Evolutionary conservation across 2,329 filamentous ascomycete species (phyloP), one percentile per base, ranked within the genome.

Genomic region (Orbilia blumenaviensis): DNA sequence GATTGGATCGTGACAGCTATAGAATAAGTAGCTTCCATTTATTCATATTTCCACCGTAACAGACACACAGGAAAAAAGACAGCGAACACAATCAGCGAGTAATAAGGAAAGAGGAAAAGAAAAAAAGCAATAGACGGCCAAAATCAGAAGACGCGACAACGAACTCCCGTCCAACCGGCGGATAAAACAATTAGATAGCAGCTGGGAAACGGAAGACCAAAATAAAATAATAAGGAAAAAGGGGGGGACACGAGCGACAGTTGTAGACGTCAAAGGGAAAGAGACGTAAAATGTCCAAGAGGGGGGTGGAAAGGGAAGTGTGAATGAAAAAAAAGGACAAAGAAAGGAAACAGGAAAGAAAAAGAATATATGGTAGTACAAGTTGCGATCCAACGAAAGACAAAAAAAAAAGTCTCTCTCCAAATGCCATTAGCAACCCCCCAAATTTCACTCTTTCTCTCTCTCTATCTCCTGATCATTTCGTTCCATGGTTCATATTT

Each of bases 151-250:
- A 66, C 36, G 42, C 23, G 50, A 67, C 48, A 38, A 66, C 58
- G 41, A 74, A 66, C 62, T 66, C 69, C 69, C 69, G 62, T 74
- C 69, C 69, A 73, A 73, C 61, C 54, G 68, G 68, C 67, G 50
- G 58, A 71, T 63, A 71, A 54, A n/a, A 63, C 61, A 56, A 66
- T 38, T 41, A 50, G 27, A 56, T 41, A 41, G 36, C 63, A 66
- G 29, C 32, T 23, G 48, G 48, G 42, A 36, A 58, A 23, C 27
- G 29, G 29, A 38, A 56, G 27, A 25, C 48, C 50, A 25, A 64
- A 42, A 66, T 21, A 23, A 42, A 21, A 44, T 18, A 50, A 21
- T 21, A 56, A 44, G 56, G 14, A 32, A 36, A 27, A 64, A 23
- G 27, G 54, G 34, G 25, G 52, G 23, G 48, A 36, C 48, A 58